These are phyloP conservation scores for Pichia thaimueangensis DNA, from an alignment of 805 yeast genomes.

Conservation along the genomic window DNA sequence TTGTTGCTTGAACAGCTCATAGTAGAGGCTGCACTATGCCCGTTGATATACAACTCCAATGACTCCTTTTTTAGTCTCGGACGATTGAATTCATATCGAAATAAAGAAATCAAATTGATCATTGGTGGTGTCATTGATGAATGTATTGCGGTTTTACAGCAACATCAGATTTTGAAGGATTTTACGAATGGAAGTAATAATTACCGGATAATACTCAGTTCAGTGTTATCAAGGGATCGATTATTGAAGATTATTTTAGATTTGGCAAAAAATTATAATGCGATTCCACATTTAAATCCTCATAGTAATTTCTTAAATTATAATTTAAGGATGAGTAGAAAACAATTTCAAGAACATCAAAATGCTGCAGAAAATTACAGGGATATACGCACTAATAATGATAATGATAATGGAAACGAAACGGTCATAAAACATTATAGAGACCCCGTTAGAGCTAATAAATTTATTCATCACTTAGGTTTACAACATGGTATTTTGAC, in stretches of 20 bases:
- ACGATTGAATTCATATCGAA: no score
- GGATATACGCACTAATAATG: no score
- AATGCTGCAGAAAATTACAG: no score
- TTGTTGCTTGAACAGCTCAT: constrained; percentile 20
- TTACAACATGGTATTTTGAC: background rate
- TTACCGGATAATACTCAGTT: background rate
- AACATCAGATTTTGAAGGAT: background rate
- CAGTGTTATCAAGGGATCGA: constrained; percentile 8
- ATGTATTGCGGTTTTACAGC: constrained; percentile 4
- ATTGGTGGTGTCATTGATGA: constrained; percentile 1
- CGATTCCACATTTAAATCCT: background rate
- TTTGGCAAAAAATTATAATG: background rate
- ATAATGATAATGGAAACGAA: background rate
- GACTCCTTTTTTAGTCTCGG: constrained; percentile 1
- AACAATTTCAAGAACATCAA: no score
- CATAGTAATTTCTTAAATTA: background rate
- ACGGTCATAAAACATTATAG: background rate
- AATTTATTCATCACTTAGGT: constrained; percentile 3
- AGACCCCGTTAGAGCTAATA: constrained; percentile 4
- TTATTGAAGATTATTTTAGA: constrained; percentile 1
- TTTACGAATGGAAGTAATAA: background rate
- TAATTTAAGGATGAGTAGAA: no score
- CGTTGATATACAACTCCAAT: constrained; percentile 15
- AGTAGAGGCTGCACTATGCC: constrained; percentile 19
- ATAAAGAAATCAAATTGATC: no score